Evolutionary conservation across 2,329 filamentous ascomycete species (phyloP), one percentile per base, ranked within the genome.

Genomic region (Diaporthe amygdali): DNA sequence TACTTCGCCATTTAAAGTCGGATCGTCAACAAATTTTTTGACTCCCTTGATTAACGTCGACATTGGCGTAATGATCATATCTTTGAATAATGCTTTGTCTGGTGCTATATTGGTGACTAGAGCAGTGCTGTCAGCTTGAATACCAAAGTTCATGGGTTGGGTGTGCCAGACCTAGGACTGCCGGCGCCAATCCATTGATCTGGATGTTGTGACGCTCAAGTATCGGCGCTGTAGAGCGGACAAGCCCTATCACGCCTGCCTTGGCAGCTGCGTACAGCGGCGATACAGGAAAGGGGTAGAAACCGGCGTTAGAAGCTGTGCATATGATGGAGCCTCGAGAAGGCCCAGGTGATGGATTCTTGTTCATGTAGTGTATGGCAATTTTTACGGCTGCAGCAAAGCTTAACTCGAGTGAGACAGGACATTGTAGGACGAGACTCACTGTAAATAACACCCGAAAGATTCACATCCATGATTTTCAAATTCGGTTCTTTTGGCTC

Each of bases 21-120:
- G 75, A 68, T 87, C 81, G 0, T 74, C 76, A 12, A 85, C 72
- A 14, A 89, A 81, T 73, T 82, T 78, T 22, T 78, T 78, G 1
- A 88, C 81, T 3, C 84, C 86, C 15, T 77, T 79, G 7, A 82
- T 76, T 2, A 86, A 81, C 0, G 86, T 88, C 4, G 80, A 80
- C 81, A 87, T 86, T 4, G 86, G 87, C 7, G 87, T 89, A 25
- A 87, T 59, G 7, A 83, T 76, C 86, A 89, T 88, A 6, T 79
- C 76, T 27, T 82, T 79, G 75, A 87, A 87, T 10, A 88, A 76
- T 0, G 80, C 80, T 44, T 82, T 79, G 68, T 77, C 78, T 0
- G 86, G 83, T 1, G 83, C 82, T 69, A 86, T 84, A 49, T 84
- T 86, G 1, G 85, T 84, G 74, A 84, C 83, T 86, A 71, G 17